Conservation (phyloP, 768 basidiomycete species). For the Mycena rosella region DNA sequence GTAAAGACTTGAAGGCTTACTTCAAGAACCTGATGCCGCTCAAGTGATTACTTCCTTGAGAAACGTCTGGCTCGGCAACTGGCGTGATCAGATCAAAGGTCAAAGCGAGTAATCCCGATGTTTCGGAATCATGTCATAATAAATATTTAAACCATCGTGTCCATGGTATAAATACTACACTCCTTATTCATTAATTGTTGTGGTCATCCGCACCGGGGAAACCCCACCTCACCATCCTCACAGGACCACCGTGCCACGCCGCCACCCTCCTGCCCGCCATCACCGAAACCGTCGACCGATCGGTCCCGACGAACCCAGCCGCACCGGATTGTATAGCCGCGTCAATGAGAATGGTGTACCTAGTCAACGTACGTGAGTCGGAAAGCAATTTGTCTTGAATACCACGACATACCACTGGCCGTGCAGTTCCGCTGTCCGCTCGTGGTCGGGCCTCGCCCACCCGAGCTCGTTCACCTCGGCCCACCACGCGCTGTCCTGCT, state of each 20-base stretch:
- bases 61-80: not conserved
- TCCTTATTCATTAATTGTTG: not conserved
- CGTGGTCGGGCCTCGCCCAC: slow-evolving; percentile 49
- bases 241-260: slow-evolving; percentile 59
- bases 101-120: slow-evolving; percentile 2
- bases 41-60: too few species aligned
- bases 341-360: slow-evolving; percentile 63
- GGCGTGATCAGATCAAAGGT: slow-evolving; percentile 4
- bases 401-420: slow-evolving; percentile 45
- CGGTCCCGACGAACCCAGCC: slow-evolving; percentile 64
- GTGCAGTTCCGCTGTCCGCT: slow-evolving; percentile 48
- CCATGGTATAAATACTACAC: not conserved
- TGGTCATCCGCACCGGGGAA: slow-evolving; percentile 44
- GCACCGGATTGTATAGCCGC: slow-evolving; percentile 62
- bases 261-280: slow-evolving; percentile 57
- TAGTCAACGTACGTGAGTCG: slow-evolving; percentile 30
- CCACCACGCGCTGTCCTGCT: slow-evolving; percentile 50
- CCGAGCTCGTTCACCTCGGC: slow-evolving; percentile 43
- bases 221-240: slow-evolving; percentile 54
- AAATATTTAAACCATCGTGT: too few species aligned
- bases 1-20: too few species aligned
- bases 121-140: too few species aligned
- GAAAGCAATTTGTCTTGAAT: too few species aligned
- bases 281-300: slow-evolving; percentile 61
- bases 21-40: too few species aligned